Conservation (phyloP, 2,329 filamentous ascomycete genomes). For the Penicillium aurantiogriseum region DNA sequence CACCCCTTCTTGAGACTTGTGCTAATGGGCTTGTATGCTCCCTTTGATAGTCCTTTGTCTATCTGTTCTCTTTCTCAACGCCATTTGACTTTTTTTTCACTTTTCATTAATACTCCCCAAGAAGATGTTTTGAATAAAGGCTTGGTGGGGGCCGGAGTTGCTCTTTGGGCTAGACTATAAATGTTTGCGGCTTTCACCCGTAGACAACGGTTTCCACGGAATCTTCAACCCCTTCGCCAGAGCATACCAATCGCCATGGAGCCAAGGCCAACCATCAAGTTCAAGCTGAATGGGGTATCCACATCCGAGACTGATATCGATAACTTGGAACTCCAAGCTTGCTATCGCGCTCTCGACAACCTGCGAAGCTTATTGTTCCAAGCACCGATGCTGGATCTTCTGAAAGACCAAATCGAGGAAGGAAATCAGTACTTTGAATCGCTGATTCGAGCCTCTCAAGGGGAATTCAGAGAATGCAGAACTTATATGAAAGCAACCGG, state of each 20-base stretch:
- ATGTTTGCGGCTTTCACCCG: background rate
- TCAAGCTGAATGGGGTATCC: constrained; percentile 1
- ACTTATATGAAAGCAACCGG: constrained; percentile 1
- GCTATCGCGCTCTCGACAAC: constrained; percentile 3
- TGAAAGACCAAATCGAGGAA: constrained; percentile 2
- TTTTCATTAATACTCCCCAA: background rate
- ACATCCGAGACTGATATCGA: background rate
- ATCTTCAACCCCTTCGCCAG: background rate
- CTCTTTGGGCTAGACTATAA: background rate
- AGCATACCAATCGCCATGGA: background rate
- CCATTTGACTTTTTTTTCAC: background rate
- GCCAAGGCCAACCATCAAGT: background rate
- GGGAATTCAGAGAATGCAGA: background rate
- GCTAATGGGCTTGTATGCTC: background rate
- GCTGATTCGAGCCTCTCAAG: background rate
- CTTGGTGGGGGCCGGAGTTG: background rate
- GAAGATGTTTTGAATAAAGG: background rate
- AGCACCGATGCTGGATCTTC: constrained; percentile 1
- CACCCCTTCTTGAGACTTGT: too few relatives aligned
- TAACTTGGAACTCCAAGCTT: constrained; percentile 3
- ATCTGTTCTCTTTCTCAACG: background rate
- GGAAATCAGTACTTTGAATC: constrained; percentile 6
- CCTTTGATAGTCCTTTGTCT: background rate
- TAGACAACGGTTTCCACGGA: background rate
- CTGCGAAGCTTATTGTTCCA: constrained; percentile 4